A percentile compares a stretch with the other conserved stretches of the same genome.
Evolutionary conservation across 2,329 filamentous ascomycete genomes (phyloP).

Genomic region (Phyllosticta citriasiana): DNA sequence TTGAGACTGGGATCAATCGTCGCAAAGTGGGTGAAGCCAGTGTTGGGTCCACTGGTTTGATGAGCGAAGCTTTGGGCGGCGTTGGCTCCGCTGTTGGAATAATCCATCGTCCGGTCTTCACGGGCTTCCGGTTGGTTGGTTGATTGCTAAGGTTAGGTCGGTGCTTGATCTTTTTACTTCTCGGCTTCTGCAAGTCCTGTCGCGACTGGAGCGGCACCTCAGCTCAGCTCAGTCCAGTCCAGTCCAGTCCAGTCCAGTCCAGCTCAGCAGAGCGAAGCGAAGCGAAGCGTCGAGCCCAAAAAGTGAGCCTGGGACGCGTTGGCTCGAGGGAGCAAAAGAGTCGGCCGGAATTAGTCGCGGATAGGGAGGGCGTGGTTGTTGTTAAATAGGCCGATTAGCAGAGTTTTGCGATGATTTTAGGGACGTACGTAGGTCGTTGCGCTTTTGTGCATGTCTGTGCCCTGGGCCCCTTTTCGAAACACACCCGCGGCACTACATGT

Average conservation of each 20-base stretch:
- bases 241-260: too few relatives aligned
- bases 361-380: neutral
- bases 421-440: conserved; percentile 10
- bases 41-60: neutral
- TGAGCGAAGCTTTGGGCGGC: neutral
- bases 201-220: neutral
- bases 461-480: conserved; percentile 18
- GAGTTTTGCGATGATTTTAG: neutral
- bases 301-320: too few relatives aligned
- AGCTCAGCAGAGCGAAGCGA: too few relatives aligned
- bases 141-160: neutral
- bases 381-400: neutral
- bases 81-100: neutral
- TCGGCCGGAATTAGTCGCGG: neutral
- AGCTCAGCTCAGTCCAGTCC: too few relatives aligned
- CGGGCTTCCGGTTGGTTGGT: neutral
- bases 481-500: neutral
- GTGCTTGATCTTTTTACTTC: neutral
- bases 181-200: neutral
- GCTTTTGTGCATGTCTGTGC: conserved; percentile 13
- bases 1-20: conserved; percentile 23
- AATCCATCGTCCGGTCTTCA: neutral
- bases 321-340: too few relatives aligned
- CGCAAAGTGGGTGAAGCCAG: neutral
- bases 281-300: neutral